Base-by-base conservation (phyloP, 1,284 basidiomycete genomes). In the Xerocomus minutiporus region DNA sequence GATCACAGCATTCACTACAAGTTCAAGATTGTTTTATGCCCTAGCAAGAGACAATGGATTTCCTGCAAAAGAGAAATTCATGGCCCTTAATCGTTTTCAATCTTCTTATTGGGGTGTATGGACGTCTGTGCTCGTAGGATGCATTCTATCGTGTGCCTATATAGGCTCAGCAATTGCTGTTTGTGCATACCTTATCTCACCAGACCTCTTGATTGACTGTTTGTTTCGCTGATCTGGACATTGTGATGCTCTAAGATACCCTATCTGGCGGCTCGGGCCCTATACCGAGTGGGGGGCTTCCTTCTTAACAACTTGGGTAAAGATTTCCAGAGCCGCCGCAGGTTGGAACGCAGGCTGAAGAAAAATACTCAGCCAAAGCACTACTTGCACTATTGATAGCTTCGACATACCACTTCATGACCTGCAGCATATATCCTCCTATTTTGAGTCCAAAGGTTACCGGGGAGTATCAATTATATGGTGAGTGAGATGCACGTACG, bases 1-100 rank as follows among this genome's bases (percentile, higher is more conserved):
- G 2, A 74, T 79, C 48, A 82, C 81, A n/a, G 78, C 79, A 25
- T 83, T 80, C 60, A 81, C 81, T 1, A 80, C 81, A 48, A 80
- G 78, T 58, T 82, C 80, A 34, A 66, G 80, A 38, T 57, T 83
- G 53, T 75, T 81, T 62, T 83, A 81, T 57, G 81, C 81, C 25
- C 69, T 82, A 8, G 78, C 81, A 31, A 66, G 81, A 46, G 81
- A 82, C 60, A 69, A 79, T 57, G 79, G 77, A 13, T 73, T 79
- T 48, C 80, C 78, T 1, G 63, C 71, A 49, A 79, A 75, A 61
- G 58, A 61, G 35, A 61, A 60, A 46, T 82, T 79, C 57, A 78
- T 76, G 77, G 64, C 67, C 8, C 71, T 82, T 48, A 82, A 81
- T 61, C 66, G 75, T 32, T 78, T 69, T 52, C 79, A 82, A 61